Evolutionary conservation across 768 basidiomycete species (phyloP).

Genomic region (Termitomyces sp.): DNA sequence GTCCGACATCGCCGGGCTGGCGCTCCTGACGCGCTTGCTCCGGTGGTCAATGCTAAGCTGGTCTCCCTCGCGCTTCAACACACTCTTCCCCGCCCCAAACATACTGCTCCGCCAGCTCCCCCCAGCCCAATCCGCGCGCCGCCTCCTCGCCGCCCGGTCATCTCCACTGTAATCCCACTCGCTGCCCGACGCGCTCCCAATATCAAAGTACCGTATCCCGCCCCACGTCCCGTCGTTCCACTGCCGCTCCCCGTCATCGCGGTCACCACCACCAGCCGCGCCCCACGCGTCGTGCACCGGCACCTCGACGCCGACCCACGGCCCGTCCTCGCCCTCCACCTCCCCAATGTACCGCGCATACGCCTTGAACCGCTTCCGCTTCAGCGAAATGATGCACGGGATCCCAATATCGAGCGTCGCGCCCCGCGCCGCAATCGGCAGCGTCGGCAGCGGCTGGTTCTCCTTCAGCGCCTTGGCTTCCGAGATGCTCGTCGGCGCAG

Average conservation of each 20-base stretch:
- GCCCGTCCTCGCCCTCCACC: slow-evolving; percentile 72
- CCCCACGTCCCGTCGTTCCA: slow-evolving; percentile 87
- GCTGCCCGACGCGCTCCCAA: slow-evolving; percentile 38
- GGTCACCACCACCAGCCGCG: slow-evolving; percentile 14
- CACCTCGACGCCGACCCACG: slow-evolving; percentile 91
- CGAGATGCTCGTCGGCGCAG: slow-evolving; percentile 1
- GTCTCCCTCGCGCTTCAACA: slow-evolving; percentile 37
- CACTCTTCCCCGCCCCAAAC: slow-evolving; percentile 22
- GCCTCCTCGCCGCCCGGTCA: slow-evolving; percentile 39
- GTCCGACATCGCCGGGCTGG: slow-evolving; percentile 60
- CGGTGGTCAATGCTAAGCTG: slow-evolving; percentile 40
- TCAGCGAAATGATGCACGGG: slow-evolving; percentile 84
- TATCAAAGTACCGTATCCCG: slow-evolving; percentile 81
- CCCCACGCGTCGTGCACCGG: slow-evolving; percentile 43
- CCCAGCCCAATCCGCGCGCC: slow-evolving; percentile 32
- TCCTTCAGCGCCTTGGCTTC: slow-evolving; percentile 15
- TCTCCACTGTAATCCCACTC: slow-evolving; percentile 65
- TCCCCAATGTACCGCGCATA: slow-evolving; percentile 87
- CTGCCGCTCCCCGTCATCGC: slow-evolving; percentile 48
- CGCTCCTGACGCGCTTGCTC: slow-evolving; percentile 67
- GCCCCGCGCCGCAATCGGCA: slow-evolving; percentile 37
- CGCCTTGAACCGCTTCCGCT: slow-evolving; percentile 79
- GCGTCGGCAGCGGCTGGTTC: slow-evolving; percentile 14
- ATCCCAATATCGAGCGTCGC: slow-evolving; percentile 83
- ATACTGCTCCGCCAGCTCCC: slow-evolving; percentile 20